These are phyloP conservation scores for Nephelium lappaceum DNA, from an alignment of 345 rosid species.

Conservation along the genomic window DNA sequence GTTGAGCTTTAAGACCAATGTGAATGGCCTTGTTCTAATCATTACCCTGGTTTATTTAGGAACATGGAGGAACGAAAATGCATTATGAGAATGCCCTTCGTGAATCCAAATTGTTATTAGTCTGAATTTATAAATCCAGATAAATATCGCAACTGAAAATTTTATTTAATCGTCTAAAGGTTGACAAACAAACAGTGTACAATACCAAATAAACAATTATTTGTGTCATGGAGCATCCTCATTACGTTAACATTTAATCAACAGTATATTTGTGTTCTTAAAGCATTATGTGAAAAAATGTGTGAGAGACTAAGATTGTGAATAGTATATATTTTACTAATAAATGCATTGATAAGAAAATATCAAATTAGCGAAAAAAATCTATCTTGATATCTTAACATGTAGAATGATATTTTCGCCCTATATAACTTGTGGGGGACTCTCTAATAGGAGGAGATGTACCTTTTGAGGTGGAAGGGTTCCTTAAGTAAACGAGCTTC, in stretches of 20 bases:
- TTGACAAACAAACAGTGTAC: neutral
- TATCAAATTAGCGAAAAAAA: neutral
- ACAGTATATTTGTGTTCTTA: too few species aligned
- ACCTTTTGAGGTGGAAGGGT: slow-evolving; percentile 43
- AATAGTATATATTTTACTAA: neutral
- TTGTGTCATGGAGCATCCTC: neutral
- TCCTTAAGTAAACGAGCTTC: slow-evolving; percentile 33
- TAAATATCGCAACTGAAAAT: too few species aligned
- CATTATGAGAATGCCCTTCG: too few species aligned
- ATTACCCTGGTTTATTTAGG: slow-evolving; percentile 33
- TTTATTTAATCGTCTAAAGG: too few species aligned
- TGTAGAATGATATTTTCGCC: neutral
- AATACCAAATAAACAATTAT: neutral
- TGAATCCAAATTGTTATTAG: too few species aligned
- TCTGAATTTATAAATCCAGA: too few species aligned
- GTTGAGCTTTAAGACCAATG: slow-evolving; percentile 37
- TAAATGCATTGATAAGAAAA: neutral
- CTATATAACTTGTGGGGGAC: neutral
- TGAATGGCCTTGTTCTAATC: slow-evolving; percentile 33
- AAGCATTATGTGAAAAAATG: neutral
- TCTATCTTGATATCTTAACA: neutral
- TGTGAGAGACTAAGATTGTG: neutral
- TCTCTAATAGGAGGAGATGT: neutral
- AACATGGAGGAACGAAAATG: neutral
- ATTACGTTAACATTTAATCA: too few species aligned